phyloP scores from a whole-genome alignment of 1,284 basidiomycete species.

The Ustilago vetiveriae region DNA sequence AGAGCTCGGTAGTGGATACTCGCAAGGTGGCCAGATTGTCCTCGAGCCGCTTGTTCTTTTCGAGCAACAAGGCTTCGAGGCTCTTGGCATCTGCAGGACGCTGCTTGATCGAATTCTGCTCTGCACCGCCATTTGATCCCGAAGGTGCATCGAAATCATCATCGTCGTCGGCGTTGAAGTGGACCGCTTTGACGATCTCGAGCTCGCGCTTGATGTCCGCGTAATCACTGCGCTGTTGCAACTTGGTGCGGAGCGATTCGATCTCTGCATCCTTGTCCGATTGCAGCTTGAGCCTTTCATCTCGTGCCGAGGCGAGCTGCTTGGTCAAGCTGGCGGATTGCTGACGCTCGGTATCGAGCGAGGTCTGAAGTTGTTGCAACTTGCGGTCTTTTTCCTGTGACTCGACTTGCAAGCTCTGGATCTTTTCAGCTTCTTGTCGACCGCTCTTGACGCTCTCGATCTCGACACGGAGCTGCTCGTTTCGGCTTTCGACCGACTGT shows the following conservation, averaged over 20 bases:
- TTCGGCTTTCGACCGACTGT: slow-evolving; percentile 88
- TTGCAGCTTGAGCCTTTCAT: slow-evolving; percentile 76
- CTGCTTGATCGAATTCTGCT: not conserved
- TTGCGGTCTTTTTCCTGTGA: slow-evolving; percentile 37
- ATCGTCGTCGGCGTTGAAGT: slow-evolving; percentile 69
- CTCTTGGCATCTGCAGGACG: slow-evolving; percentile 73
- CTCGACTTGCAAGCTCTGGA: slow-evolving; percentile 77
- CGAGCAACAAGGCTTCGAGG: slow-evolving; percentile 86
- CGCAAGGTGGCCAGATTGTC: slow-evolving; percentile 92
- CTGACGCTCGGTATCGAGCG: slow-evolving; percentile 31
- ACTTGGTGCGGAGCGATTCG: slow-evolving; percentile 74
- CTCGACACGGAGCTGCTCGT: slow-evolving; percentile 89
- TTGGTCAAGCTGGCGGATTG: slow-evolving; percentile 60
- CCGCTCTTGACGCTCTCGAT: slow-evolving; percentile 74
- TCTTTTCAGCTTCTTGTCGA: slow-evolving; percentile 69
- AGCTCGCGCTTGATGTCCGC: slow-evolving; percentile 74
- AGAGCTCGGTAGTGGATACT: slow-evolving; percentile 71
- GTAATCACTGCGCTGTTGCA: slow-evolving; percentile 73
- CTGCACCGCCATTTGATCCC: slow-evolving; percentile 2
- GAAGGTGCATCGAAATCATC: slow-evolving; percentile 68
- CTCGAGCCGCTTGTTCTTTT: slow-evolving; percentile 91
- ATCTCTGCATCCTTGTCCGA: slow-evolving; percentile 76
- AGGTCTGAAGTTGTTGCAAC: slow-evolving; percentile 22
- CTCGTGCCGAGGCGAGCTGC: slow-evolving; percentile 82
- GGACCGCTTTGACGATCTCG: slow-evolving; percentile 53